Evolutionary conservation across 306 rosid species (phyloP), one percentile per base, ranked within the genome.

Genomic region (Malus asiatica): DNA sequence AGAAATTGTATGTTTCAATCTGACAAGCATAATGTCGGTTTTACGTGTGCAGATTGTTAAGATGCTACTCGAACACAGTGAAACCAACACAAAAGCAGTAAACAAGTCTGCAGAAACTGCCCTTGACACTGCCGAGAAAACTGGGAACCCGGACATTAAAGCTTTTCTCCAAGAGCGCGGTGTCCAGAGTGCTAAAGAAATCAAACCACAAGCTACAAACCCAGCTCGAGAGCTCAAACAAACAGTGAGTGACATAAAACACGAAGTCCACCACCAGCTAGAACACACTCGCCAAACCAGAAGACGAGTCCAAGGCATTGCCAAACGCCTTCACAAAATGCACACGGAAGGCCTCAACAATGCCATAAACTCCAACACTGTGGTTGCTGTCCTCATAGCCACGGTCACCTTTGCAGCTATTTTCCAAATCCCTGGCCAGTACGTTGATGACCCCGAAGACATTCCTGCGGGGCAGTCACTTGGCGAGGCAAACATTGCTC

Each of bases 321-420:
- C 98, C n/a, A 90, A 96, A 69, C 93, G 99, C 2, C 86, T 96
- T 15, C 90, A 92, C 88, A 96, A 92, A 79, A 92, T 96, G 99
- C 97, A 96, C 58, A 11, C 87, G 0, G 99, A 92, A 74, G 99
- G 99, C 30, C 98, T 96, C 27, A 88, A 96, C 93, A 96, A 96
- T 69, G 99, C 99, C 29, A 96, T 96, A 55, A 90, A 92, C 88
- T 96, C 99, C 40, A 96, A 95, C 11, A 96, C 93, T 0, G 99
- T 96, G 35, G 99, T 93, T 11, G 99, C 99, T 8, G 99, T 96
- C 42, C 97, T 96, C 76, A 96, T 96, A 35, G 99, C 98, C 77
- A 96, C 99, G 0, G 99, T 96, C 2, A 97, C 99, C 2, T 96
- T 96, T 71, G 99, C 99, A 1, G 99, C 98, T 44, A 90, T 96